phyloP scores from a whole-genome alignment of 345 rosid genomes.

The Citrus reticulata region DNA sequence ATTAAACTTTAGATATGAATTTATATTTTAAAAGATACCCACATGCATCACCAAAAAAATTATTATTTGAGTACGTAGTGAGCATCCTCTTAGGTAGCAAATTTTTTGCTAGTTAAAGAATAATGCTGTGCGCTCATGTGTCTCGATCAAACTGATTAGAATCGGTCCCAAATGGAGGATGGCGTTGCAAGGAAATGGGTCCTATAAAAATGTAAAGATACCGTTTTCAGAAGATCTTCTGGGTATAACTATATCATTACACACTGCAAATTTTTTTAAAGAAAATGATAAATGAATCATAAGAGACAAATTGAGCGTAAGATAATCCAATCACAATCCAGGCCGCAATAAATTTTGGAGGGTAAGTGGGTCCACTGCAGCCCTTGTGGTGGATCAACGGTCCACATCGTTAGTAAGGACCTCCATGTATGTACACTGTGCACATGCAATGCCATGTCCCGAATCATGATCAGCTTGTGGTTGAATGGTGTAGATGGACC shows the following conservation, averaged over 20 bases:
- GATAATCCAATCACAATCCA: constrained; percentile 5
- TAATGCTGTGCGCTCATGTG: neutral
- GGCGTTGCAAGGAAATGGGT: constrained; percentile 3
- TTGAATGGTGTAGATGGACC: neutral
- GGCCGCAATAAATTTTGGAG: constrained; percentile 2
- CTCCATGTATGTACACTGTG: neutral
- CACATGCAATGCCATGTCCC: neutral
- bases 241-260: too few species aligned
- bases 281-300: neutral
- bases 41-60: too few species aligned
- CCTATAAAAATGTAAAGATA: constrained; percentile 1
- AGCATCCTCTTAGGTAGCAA: neutral
- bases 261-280: accelerated
- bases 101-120: neutral
- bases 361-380: neutral
- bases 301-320: constrained; percentile 1
- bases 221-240: neutral
- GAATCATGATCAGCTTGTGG: neutral
- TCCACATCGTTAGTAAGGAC: neutral
- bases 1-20: too few species aligned
- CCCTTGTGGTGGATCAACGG: constrained; percentile 1
- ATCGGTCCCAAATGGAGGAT: neutral
- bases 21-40: too few species aligned
- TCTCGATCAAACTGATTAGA: neutral
- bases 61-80: too few species aligned